Evolutionary conservation across 345 rosid species (phyloP).

Genomic region (Syzygium jambos): DNA sequence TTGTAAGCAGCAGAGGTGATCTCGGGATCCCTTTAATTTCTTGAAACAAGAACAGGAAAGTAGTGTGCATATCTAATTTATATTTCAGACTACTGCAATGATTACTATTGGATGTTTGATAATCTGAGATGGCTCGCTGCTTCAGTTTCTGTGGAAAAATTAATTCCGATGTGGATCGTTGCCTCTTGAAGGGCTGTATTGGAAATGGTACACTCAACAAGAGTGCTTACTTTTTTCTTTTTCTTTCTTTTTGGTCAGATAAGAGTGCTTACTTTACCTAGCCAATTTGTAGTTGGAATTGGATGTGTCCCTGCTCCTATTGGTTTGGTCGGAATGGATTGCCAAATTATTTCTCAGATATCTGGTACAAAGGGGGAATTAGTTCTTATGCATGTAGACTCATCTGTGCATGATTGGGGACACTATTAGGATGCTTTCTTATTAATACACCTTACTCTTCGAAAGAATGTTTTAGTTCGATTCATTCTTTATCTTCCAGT

Average conservation of each 20-base stretch:
- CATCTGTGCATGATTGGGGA: background rate
- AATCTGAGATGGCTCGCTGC: background rate
- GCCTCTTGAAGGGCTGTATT: background rate
- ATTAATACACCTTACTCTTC: background rate
- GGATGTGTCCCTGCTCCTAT: background rate
- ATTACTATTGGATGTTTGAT: background rate
- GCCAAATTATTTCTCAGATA: background rate
- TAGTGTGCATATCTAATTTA: background rate
- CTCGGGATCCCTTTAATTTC: constrained; percentile 1
- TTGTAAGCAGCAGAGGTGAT: constrained; percentile 84
- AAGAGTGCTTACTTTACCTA: background rate
- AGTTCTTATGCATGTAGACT: background rate
- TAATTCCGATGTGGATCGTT: background rate
- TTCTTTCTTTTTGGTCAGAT: too few relatives aligned
- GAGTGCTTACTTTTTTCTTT: background rate
- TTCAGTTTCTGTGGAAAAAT: background rate
- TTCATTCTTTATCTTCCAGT: background rate
- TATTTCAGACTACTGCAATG: background rate
- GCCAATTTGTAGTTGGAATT: background rate
- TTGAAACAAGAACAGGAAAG: too few relatives aligned
- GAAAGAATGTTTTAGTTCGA: background rate
- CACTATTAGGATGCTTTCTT: background rate
- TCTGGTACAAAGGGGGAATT: background rate
- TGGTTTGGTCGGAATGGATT: background rate
- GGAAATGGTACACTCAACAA: background rate